Evolutionary conservation across 1,284 basidiomycete species (phyloP).

Genomic region (Ganoderma sinense): DNA sequence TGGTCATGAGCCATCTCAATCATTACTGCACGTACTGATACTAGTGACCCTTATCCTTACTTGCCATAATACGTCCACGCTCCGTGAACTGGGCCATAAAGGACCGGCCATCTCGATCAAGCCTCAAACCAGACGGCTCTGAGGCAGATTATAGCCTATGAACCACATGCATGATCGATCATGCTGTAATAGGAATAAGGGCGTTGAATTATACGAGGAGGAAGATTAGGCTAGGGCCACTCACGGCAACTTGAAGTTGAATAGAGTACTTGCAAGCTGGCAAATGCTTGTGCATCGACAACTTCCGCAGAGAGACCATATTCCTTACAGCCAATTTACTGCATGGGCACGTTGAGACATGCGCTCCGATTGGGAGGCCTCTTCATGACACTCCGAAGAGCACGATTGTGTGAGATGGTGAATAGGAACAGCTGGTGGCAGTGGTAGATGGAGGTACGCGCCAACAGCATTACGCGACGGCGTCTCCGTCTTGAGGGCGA

Average conservation of each 20-base stretch:
- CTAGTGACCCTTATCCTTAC: too few species aligned
- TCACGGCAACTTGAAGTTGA: background rate
- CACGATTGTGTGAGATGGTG: background rate
- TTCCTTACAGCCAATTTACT: background rate
- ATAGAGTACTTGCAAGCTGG: too few species aligned
- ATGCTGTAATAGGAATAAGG: background rate
- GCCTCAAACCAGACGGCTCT: background rate
- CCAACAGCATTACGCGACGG: background rate
- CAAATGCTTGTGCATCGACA: background rate
- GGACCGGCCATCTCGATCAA: background rate
- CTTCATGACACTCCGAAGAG: background rate
- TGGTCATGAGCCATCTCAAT: too few species aligned
- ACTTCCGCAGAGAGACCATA: background rate
- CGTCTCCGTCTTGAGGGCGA: background rate
- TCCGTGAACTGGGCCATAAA: background rate
- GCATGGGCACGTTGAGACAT: background rate
- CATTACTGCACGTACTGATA: too few species aligned
- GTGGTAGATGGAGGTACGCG: background rate
- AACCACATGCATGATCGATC: background rate
- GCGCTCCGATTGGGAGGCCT: background rate
- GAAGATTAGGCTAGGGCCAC: background rate
- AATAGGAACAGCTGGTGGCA: background rate
- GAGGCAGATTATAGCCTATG: background rate
- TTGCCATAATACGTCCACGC: too few species aligned
- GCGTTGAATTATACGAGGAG: background rate